phyloP scores from a whole-genome alignment of 305 asterid species.

The Fraxinus platypoda region DNA sequence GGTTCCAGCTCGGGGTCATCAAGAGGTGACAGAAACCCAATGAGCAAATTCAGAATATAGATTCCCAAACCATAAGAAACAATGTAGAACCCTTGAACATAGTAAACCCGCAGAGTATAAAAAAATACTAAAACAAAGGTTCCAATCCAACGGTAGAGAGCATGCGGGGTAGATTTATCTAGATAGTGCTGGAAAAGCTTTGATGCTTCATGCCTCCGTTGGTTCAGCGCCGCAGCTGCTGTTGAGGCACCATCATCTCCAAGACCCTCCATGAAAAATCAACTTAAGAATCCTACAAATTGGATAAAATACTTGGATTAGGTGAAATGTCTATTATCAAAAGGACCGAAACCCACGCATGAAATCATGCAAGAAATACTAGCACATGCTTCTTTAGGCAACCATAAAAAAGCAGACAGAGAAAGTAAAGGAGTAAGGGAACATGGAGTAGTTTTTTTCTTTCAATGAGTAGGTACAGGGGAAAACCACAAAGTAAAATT shows the following conservation, averaged over 20 bases:
- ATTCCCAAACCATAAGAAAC: background rate
- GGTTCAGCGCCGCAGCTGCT: background rate
- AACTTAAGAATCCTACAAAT: background rate
- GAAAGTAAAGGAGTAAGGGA: background rate
- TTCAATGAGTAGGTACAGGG: constrained; percentile 6
- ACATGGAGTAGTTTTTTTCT: background rate
- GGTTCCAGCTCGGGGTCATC: background rate
- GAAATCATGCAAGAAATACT: background rate
- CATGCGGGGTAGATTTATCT: background rate
- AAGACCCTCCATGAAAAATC: background rate
- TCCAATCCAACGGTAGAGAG: background rate
- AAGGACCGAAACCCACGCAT: background rate
- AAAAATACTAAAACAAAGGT: background rate
- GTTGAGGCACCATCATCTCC: background rate
- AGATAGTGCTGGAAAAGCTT: constrained; percentile 1
- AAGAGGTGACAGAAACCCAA: background rate
- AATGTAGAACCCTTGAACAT: background rate
- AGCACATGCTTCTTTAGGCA: background rate
- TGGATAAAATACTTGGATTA: background rate
- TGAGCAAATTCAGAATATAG: constrained; percentile 1
- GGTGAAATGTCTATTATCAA: background rate
- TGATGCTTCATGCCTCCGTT: background rate
- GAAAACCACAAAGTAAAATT: constrained; percentile 20
- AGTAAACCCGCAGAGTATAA: background rate
- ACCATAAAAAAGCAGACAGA: background rate